Evolutionary conservation across 2,329 filamentous ascomycete genomes (phyloP).

Genomic region (Colletotrichum noveboracense): DNA sequence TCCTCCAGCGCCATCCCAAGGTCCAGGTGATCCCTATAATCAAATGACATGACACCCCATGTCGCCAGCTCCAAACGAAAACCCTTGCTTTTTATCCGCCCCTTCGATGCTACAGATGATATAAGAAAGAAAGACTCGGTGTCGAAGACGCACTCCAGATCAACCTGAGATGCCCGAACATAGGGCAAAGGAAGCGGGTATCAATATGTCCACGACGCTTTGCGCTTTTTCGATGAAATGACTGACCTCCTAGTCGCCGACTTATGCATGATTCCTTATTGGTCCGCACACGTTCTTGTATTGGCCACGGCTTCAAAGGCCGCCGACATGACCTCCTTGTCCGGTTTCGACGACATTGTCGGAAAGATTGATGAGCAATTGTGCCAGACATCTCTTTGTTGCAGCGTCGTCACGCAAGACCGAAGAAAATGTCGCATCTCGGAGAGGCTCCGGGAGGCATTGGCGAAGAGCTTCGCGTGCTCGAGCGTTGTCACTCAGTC

Average conservation of each 20-base stretch:
- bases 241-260: slow-evolving; percentile 17
- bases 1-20: slow-evolving; percentile 7
- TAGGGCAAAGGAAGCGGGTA: slow-evolving; percentile 13
- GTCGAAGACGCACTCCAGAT: slow-evolving; percentile 15
- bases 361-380: slow-evolving; percentile 93
- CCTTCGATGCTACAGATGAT: slow-evolving; percentile 13
- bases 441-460: slow-evolving; percentile 97
- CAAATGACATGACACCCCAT: neutral
- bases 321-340: slow-evolving; percentile 26
- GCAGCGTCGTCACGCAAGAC: slow-evolving; percentile 96
- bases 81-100: slow-evolving; percentile 13
- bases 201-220: slow-evolving; percentile 14
- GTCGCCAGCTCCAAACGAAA: slow-evolving; percentile 8
- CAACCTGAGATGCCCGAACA: slow-evolving; percentile 4
- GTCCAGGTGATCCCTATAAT: neutral
- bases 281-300: neutral
- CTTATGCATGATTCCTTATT: slow-evolving; percentile 19
- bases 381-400: slow-evolving; percentile 96
- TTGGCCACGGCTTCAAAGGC: slow-evolving; percentile 24
- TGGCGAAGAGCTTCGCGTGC: slow-evolving; percentile 94
- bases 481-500: slow-evolving; percentile 93
- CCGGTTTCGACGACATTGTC: slow-evolving; percentile 73
- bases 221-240: slow-evolving; percentile 20
- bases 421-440: slow-evolving; percentile 95
- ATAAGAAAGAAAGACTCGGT: slow-evolving; percentile 9